phyloP scores from a whole-genome alignment of 2,329 filamentous ascomycete species.

The Leptographium galeiforme region DNA sequence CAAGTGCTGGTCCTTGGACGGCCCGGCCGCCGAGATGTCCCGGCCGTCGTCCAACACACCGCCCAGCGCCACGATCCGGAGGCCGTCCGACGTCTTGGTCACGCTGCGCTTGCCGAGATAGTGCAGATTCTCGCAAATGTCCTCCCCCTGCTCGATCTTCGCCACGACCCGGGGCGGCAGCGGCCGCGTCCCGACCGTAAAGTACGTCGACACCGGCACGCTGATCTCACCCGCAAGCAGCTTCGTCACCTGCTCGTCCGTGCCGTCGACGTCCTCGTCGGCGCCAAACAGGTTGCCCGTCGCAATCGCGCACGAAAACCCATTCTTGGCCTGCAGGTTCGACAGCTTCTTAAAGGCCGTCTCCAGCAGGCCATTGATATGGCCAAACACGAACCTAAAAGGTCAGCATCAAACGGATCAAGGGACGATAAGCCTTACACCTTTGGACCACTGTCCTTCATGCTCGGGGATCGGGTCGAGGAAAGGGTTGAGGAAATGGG shows the following conservation, averaged over 20 bases:
- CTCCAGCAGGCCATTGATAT: constrained; percentile 65
- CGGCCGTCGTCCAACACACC: constrained; percentile 50
- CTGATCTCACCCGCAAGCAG: constrained; percentile 60
- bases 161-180: constrained; percentile 59
- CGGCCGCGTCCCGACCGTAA: constrained; percentile 62
- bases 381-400: constrained; percentile 64
- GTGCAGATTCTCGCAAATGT: constrained; percentile 76
- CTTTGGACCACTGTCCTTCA: constrained; percentile 1
- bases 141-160: constrained; percentile 35
- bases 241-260: constrained; percentile 40
- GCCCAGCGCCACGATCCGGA: constrained; percentile 77
- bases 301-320: constrained; percentile 74
- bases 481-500: background rate
- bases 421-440: constrained; percentile 1
- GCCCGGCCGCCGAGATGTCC: constrained; percentile 22
- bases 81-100: constrained; percentile 78
- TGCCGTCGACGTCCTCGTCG: constrained; percentile 30
- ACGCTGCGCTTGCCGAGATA: constrained; percentile 78
- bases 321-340: constrained; percentile 72
- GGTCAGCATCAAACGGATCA: background rate
- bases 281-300: constrained; percentile 69
- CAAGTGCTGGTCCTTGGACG: constrained; percentile 59
- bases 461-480: too few relatives aligned
- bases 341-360: constrained; percentile 68
- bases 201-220: constrained; percentile 79